Evolutionary conservation across 2,329 filamentous ascomycete genomes (phyloP).

Genomic region (Penicillium capsulatum): DNA sequence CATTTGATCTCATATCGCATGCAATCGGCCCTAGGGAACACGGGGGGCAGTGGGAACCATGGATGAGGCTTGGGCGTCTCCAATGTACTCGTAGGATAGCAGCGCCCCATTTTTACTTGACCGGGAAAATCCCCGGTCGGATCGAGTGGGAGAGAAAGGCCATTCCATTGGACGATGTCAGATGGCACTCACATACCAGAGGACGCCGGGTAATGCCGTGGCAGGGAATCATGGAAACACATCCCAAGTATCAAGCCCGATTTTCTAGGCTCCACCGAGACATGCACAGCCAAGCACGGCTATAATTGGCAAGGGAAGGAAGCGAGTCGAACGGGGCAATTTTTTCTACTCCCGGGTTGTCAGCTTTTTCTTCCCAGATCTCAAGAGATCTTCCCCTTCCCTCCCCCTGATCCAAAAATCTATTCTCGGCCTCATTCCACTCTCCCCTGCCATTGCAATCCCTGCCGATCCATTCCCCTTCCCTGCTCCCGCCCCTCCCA

Average conservation of each 20-base stretch:
- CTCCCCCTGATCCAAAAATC: conserved; percentile 2
- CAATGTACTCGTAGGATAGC: no score
- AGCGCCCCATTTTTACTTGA: neutral
- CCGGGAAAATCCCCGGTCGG: conserved; percentile 8
- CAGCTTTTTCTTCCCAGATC: conserved; percentile 1
- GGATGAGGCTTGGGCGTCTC: no score
- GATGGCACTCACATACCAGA: neutral
- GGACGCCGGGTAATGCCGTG: no score
- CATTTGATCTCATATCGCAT: no score
- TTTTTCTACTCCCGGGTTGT: neutral
- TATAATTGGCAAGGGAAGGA: conserved; percentile 25
- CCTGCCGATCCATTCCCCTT: conserved; percentile 37
- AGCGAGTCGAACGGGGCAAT: conserved; percentile 17
- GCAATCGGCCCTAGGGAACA: no score
- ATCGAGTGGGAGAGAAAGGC: conserved; percentile 7
- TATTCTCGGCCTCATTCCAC: conserved; percentile 9
- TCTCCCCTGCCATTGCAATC: conserved; percentile 26
- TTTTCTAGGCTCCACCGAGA: conserved; percentile 4
- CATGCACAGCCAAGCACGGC: conserved; percentile 7
- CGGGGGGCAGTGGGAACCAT: no score
- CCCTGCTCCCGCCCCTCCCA: conserved; percentile 7
- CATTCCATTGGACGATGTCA: conserved; percentile 6
- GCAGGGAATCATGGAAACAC: no score
- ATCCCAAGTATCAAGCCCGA: no score
- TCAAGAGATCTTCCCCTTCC: no score